These are phyloP conservation scores for Salvia hispanica DNA, from an alignment of 257 asterid species.

Conservation along the genomic window DNA sequence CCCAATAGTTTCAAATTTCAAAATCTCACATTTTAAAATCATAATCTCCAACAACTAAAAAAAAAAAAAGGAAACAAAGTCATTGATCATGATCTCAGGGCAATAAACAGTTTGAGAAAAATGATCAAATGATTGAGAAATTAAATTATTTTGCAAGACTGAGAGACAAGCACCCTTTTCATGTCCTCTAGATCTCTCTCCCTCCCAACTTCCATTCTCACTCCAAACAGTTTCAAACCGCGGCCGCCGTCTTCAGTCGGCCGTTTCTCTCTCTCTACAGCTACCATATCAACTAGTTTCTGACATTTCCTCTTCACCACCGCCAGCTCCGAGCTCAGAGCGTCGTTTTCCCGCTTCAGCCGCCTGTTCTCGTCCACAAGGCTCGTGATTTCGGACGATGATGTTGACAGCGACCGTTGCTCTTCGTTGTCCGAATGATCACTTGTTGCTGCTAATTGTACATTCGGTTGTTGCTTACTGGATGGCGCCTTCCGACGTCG, in stretches of 20 bases:
- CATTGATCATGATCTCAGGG: not conserved
- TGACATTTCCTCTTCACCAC: constrained; percentile 60
- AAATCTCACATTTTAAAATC: not conserved
- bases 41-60: not conserved
- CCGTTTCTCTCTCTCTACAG: constrained; percentile 18
- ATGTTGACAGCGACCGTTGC: constrained; percentile 57
- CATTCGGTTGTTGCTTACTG: constrained; percentile 39
- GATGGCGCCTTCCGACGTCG: constrained; percentile 69
- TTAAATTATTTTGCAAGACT: constrained; percentile 21
- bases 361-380: constrained; percentile 66
- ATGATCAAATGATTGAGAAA: not conserved
- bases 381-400: constrained; percentile 49
- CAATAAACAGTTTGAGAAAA: not conserved
- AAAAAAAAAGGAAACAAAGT: not conserved
- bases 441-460: constrained; percentile 19
- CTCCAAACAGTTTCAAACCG: constrained; percentile 66
- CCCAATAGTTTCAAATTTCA: not conserved
- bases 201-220: constrained; percentile 53
- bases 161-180: constrained; percentile 33
- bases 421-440: constrained; percentile 53
- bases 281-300: constrained; percentile 56
- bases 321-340: constrained; percentile 50
- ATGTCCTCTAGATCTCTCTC: constrained; percentile 43
- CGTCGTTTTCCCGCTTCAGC: constrained; percentile 61
- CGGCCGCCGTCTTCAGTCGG: not conserved